Conservation (phyloP, 768 basidiomycete genomes). For the Psilocybe subaeruginosa region DNA sequence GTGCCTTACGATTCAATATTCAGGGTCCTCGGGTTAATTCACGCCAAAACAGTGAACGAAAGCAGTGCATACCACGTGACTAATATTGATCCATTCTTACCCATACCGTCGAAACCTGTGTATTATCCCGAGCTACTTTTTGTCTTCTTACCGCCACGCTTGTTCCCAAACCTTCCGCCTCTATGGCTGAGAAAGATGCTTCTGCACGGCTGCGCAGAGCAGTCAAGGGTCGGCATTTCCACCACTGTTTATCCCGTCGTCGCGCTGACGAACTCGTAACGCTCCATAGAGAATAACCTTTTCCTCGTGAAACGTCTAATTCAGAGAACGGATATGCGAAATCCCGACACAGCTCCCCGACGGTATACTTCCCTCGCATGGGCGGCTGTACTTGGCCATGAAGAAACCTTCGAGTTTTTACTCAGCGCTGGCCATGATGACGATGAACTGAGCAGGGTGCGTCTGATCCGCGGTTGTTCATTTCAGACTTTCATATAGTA, state of each 20-base stretch:
- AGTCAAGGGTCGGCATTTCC: slow-evolving; percentile 62
- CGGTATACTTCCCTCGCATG: slow-evolving; percentile 90
- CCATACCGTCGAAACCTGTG: slow-evolving; percentile 9
- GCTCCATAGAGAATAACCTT: slow-evolving; percentile 84
- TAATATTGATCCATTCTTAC: slow-evolving; percentile 3
- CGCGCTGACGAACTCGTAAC: slow-evolving; percentile 14
- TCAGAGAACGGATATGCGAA: slow-evolving; percentile 86
- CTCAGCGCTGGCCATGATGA: slow-evolving; percentile 89
- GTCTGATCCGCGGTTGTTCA: slow-evolving; percentile 27
- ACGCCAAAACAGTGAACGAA: slow-evolving; percentile 6
- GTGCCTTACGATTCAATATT: background rate
- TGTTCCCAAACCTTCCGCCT: slow-evolving; percentile 18
- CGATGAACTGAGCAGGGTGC: slow-evolving; percentile 86
- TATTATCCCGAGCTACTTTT: background rate
- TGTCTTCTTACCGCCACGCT: slow-evolving; percentile 17
- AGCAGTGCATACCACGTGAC: slow-evolving; percentile 19
- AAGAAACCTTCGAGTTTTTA: slow-evolving; percentile 93
- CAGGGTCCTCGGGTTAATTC: slow-evolving; percentile 1
- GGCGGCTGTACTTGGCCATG: slow-evolving; percentile 86
- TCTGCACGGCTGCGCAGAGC: slow-evolving; percentile 75
- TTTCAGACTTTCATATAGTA: background rate
- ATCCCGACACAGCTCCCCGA: slow-evolving; percentile 76
- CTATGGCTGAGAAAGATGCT: slow-evolving; percentile 85
- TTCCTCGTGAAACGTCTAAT: slow-evolving; percentile 89
- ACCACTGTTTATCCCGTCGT: background rate